Base-by-base conservation (phyloP, 2,329 filamentous ascomycete genomes). In the Cercospora janseana region DNA sequence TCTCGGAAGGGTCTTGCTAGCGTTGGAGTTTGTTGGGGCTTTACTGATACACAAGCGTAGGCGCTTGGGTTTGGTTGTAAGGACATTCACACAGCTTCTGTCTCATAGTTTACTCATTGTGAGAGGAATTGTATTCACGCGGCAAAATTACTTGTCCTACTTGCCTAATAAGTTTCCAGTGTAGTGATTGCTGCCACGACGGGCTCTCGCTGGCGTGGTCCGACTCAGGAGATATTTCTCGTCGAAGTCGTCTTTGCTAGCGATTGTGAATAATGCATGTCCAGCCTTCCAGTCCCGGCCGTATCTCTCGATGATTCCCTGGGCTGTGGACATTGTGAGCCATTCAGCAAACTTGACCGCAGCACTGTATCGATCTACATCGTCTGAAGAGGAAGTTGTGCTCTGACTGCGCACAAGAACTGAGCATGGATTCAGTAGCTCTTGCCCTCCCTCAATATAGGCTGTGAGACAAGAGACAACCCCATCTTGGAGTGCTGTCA, bases 391-490 rank as follows among this genome's bases (percentile, higher is more conserved):
- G 6, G 13, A 12, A 15, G 16, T 13, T 1, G 24, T 43, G n/a
- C 15, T 18, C 4, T 18, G 27, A 4, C 18, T 29, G 34, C 16
- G 21, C 6, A 61, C 48, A 20, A 61, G 44, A 27, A 47, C 59
- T 5, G 58, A 56, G 44, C 60, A 62, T 13, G 60, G 57, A 48
- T 62, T 61, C 23, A 62, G 31, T 12, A 61, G 34, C 23, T 55
- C 28, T 2, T 44, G 16, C 0, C 55, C 60, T 32, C 57, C 55
- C 43, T 62, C 58, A 3, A 56, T 43, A 23, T 57, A 52, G 1
- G 46, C 49, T 8, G 15, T 31, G 24, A 57, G 15, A 12, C 10
- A 37, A 10, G 43, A 43, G 13, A 62, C 46, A 3, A 48, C 48
- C 2, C 42, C 49, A 20, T 60, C 55, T 6, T 45, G 45, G 29